Conservation (phyloP, 208 protist genomes). For the Leptomonas pyrrhocoris region DNA sequence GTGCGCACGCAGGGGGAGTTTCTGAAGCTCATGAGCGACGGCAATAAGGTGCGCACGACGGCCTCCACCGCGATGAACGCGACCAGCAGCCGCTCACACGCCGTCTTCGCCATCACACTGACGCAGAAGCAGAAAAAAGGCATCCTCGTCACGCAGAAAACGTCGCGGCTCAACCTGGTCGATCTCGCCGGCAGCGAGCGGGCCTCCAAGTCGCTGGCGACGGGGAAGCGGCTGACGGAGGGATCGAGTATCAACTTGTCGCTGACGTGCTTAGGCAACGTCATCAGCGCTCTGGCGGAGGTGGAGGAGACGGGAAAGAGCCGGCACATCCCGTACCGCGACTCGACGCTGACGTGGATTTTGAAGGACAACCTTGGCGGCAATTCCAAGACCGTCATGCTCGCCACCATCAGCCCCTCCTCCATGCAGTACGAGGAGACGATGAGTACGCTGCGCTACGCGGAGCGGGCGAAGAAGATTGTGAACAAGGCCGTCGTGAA, state of each 20-base stretch:
- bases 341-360: slow-evolving; percentile 93
- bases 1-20: slow-evolving; percentile 69
- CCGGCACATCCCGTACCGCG: slow-evolving; percentile 85
- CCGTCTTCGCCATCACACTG: slow-evolving; percentile 88
- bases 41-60: slow-evolving; percentile 84
- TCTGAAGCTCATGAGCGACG: slow-evolving; percentile 81
- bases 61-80: slow-evolving; percentile 93
- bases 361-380: slow-evolving; percentile 79
- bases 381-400: slow-evolving; percentile 61
- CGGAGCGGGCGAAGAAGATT: slow-evolving; percentile 88
- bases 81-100: slow-evolving; percentile 86
- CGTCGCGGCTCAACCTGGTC: slow-evolving; percentile 75
- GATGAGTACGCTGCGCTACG: slow-evolving; percentile 83
- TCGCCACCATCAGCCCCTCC: slow-evolving; percentile 81
- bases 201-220: slow-evolving; percentile 84
- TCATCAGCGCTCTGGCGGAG: slow-evolving; percentile 83
- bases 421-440: slow-evolving; percentile 63
- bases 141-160: slow-evolving; percentile 49
- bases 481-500: slow-evolving; percentile 89
- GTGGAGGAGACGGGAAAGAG: slow-evolving; percentile 36
- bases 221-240: slow-evolving; percentile 85
- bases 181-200: slow-evolving; percentile 87
- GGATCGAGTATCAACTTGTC: slow-evolving; percentile 91
- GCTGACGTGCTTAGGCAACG: slow-evolving; percentile 78
- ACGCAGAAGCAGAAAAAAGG: slow-evolving; percentile 62